A percentile compares a stretch with the other conserved stretches of the same genome.
Evolutionary conservation across 768 basidiomycete genomes (phyloP).

Genomic region (Saitozyma podzolica): DNA sequence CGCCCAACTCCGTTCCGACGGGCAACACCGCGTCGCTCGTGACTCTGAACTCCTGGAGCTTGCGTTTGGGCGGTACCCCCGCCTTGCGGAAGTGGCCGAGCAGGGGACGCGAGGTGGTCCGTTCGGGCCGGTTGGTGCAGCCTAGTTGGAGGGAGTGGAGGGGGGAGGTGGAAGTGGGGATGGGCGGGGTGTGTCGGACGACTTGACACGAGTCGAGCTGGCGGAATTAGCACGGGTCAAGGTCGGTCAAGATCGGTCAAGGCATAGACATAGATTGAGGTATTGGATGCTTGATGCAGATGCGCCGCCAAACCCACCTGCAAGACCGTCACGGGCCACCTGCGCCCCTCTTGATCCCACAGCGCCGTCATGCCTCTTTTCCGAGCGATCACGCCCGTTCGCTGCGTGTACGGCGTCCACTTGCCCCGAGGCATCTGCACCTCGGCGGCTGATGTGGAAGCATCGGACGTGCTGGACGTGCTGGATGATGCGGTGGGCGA

Average conservation of each 20-base stretch:
- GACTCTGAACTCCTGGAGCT: slow-evolving; percentile 84
- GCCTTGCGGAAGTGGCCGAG: slow-evolving; percentile 86
- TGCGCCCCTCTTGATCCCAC: slow-evolving; percentile 85
- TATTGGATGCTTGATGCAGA: not conserved
- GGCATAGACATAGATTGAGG: not conserved
- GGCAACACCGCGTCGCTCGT: slow-evolving; percentile 86
- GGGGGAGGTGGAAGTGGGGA: slow-evolving; percentile 34
- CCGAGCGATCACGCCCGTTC: slow-evolving; percentile 88
- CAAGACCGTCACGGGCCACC: slow-evolving; percentile 87
- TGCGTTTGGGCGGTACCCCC: slow-evolving; percentile 71
- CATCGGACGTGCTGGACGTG: not conserved
- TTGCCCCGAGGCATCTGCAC: slow-evolving; percentile 53
- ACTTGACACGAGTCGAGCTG: slow-evolving; percentile 55
- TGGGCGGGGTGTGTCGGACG: slow-evolving; percentile 38
- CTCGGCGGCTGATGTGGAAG: not conserved
- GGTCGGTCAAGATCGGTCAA: too few species aligned
- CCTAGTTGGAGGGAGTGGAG: slow-evolving; percentile 95
- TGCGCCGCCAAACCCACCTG: slow-evolving; percentile 62
- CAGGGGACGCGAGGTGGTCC: slow-evolving; percentile 75
- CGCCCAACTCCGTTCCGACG: slow-evolving; percentile 83
- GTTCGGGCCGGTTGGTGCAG: slow-evolving; percentile 70
- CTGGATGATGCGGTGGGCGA: not conserved
- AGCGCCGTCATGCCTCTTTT: slow-evolving; percentile 95
- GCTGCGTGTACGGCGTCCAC: slow-evolving; percentile 81
- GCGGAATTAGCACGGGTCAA: not conserved